phyloP scores from a whole-genome alignment of 768 basidiomycete species.

The Pleurotus citrinopileatus region DNA sequence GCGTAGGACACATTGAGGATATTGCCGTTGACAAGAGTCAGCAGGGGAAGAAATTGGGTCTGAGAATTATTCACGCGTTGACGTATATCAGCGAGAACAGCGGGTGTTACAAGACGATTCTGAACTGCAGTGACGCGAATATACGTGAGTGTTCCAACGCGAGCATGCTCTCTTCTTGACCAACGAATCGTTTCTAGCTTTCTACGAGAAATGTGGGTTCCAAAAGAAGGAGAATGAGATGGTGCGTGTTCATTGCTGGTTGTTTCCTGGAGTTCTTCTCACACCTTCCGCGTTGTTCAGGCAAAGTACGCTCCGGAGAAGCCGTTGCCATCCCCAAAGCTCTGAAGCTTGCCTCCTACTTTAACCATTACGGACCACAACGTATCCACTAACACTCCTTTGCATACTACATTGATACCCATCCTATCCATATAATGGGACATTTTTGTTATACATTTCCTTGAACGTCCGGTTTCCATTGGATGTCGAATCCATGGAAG shows the following conservation, averaged over 20 bases:
- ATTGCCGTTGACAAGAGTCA: conserved; percentile 87
- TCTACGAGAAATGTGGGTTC: conserved; percentile 97
- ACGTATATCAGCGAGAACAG: conserved; percentile 76
- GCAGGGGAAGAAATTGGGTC: conserved; percentile 91
- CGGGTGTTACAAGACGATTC: conserved; percentile 94
- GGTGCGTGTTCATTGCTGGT: conserved; percentile 41
- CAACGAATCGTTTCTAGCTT: conserved; percentile 49
- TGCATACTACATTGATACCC: no score
- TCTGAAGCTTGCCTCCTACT: conserved; percentile 24
- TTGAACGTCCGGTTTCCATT: no score
- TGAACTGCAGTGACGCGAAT: conserved; percentile 91
- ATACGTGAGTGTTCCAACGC: conserved; percentile 60
- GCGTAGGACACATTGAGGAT: conserved; percentile 96
- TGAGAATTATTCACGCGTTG: conserved; percentile 83
- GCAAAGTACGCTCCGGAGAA: conserved; percentile 58
- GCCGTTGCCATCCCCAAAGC: conserved; percentile 32
- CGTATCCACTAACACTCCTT: no score
- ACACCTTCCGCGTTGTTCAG: conserved; percentile 24
- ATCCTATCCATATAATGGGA: no score
- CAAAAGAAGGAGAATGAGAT: conserved; percentile 92
- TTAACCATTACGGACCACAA: no score
- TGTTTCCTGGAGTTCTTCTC: background rate
- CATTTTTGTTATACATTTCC: no score
- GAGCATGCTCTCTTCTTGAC: conserved; percentile 10
- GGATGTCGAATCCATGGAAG: no score